A percentile compares a stretch with the other conserved stretches of the same genome.
These are phyloP conservation scores for Poronia punctata DNA, from an alignment of 495 filamentous ascomycete genomes.

Conservation along the genomic window DNA sequence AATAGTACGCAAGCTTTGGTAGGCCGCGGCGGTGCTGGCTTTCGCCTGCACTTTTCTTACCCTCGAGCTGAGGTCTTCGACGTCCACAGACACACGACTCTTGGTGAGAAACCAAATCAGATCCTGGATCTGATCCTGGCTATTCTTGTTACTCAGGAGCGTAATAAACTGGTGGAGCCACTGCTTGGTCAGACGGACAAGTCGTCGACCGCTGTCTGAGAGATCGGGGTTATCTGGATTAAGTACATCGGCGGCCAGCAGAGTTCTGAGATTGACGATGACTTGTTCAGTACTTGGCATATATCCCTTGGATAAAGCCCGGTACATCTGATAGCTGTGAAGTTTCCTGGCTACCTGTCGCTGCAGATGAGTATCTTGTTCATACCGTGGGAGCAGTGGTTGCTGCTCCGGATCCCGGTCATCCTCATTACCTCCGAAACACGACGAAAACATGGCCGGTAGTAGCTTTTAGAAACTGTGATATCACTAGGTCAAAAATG, in stretches of 20 bases:
- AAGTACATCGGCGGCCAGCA: conserved; percentile 70
- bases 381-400: conserved; percentile 77
- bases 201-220: conserved; percentile 65
- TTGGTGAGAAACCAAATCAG: conserved; percentile 80
- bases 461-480: not conserved
- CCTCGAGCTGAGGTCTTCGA: conserved; percentile 53
- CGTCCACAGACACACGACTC: conserved; percentile 62
- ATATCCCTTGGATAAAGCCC: conserved; percentile 76
- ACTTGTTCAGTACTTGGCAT: conserved; percentile 87
- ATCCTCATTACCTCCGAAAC: conserved; percentile 28
- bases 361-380: conserved; percentile 75
- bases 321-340: conserved; percentile 85
- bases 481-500: too few species aligned
- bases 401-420: conserved; percentile 48
- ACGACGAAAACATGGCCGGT: conserved; percentile 22
- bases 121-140: conserved; percentile 79
- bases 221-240: conserved; percentile 70
- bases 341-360: conserved; percentile 74
- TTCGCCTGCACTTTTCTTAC: conserved; percentile 60
- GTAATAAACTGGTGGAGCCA: conserved; percentile 71
- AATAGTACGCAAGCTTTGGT: conserved; percentile 76
- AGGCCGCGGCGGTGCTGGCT: conserved; percentile 75
- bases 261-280: conserved; percentile 71
- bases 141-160: conserved; percentile 72
- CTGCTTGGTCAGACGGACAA: conserved; percentile 64